Evolutionary conservation across 1,139 yeast genomes (phyloP).

Genomic region (Kodamaea sp.): DNA sequence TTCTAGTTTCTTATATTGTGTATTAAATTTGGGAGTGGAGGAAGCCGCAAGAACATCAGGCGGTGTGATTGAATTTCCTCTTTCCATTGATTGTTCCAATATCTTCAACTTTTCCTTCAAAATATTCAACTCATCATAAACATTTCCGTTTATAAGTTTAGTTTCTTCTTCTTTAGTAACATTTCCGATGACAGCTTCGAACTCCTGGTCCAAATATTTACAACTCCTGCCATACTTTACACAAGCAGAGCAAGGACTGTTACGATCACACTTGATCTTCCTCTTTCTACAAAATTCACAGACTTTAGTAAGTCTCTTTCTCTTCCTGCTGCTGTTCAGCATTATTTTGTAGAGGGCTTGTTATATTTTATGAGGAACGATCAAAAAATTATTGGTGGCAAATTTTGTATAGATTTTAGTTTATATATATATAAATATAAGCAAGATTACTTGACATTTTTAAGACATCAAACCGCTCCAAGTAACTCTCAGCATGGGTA

Average conservation of each 20-base stretch:
- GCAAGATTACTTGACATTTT: too few relatives aligned
- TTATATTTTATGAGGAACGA: too few relatives aligned
- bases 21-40: too few relatives aligned
- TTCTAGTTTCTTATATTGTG: too few relatives aligned
- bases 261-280: conserved; percentile 43
- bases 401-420: too few relatives aligned
- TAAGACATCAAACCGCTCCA: too few relatives aligned
- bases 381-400: too few relatives aligned
- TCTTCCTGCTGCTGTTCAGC: conserved; percentile 13
- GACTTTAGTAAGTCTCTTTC: conserved; percentile 35
- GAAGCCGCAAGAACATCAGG: too few relatives aligned
- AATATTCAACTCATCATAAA: conserved; percentile 16
- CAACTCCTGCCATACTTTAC: conserved; percentile 33
- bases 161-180: conserved; percentile 1
- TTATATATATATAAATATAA: too few relatives aligned
- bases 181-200: conserved; percentile 1
- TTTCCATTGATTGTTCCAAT: conserved; percentile 12
- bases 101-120: conserved; percentile 16
- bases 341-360: too few relatives aligned
- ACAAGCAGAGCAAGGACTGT: conserved; percentile 41
- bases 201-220: conserved; percentile 10
- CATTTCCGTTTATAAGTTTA: conserved; percentile 4
- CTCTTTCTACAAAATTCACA: conserved; percentile 41
- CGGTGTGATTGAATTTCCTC: background rate
- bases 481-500: too few relatives aligned